Evolutionary conservation across 257 asterid species (phyloP).

Genomic region (Plantago ovata): DNA sequence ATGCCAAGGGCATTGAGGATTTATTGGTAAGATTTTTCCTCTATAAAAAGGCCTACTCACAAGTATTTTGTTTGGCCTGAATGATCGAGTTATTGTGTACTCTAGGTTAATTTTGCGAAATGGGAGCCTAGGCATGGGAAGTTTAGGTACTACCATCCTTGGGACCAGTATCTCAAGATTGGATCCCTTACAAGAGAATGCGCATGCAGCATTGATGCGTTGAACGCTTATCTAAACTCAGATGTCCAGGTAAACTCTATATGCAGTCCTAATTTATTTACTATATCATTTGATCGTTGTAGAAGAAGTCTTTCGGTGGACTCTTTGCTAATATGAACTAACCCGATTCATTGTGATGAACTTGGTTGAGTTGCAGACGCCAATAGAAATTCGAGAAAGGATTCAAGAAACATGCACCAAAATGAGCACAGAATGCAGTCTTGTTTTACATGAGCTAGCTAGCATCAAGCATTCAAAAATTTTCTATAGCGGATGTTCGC

Average conservation of each 20-base stretch:
- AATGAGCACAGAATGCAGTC: slow-evolving; percentile 44
- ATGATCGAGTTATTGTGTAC: neutral
- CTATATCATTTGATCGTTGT: too few relatives aligned
- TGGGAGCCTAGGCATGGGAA: slow-evolving; percentile 81
- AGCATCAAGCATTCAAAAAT: slow-evolving; percentile 35
- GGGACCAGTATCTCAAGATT: slow-evolving; percentile 55
- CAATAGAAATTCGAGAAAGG: slow-evolving; percentile 26
- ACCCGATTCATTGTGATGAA: too few relatives aligned
- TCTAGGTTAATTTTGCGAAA: slow-evolving; percentile 59
- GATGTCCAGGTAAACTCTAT: slow-evolving; percentile 44
- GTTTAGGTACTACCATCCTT: slow-evolving; percentile 59
- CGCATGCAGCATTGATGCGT: slow-evolving; percentile 50
- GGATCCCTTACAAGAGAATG: slow-evolving; percentile 50
- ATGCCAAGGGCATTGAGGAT: slow-evolving; percentile 51
- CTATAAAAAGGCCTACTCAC: neutral
- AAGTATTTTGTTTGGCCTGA: neutral
- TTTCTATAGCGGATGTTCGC: slow-evolving; percentile 30
- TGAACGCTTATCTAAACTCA: slow-evolving; percentile 39
- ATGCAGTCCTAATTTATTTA: neutral
- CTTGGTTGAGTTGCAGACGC: slow-evolving; percentile 28
- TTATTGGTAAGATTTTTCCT: slow-evolving; percentile 37
- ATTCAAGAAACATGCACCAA: slow-evolving; percentile 40
- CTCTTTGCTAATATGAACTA: too few relatives aligned
- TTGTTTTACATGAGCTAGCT: slow-evolving; percentile 40
- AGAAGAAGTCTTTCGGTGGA: too few relatives aligned